Percentiles rank a stretch among this genome's conserved stretches.
Conservation (phyloP, 2,329 filamentous ascomycete species). For the Claviceps cyperi region DNA sequence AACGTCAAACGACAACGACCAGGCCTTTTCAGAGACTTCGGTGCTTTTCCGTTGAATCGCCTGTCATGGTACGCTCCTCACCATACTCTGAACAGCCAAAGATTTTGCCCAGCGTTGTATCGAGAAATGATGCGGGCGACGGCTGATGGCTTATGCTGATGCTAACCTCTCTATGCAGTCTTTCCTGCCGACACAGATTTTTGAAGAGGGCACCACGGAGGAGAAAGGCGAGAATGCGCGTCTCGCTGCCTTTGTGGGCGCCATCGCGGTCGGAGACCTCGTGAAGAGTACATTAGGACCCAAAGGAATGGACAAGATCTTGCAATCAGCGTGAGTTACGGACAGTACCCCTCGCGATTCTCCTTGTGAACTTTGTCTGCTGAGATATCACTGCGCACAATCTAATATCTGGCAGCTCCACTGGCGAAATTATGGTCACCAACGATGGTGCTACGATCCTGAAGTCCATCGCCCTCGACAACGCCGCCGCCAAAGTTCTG, state of each 20-base stretch:
- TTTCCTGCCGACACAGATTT: conserved; percentile 91
- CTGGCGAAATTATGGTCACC: conserved; percentile 93
- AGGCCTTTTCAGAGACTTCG: conserved; percentile 1
- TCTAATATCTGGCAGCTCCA: conserved; percentile 46
- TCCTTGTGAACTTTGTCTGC: not conserved
- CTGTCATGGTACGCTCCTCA: conserved; percentile 1
- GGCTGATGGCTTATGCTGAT: conserved; percentile 1
- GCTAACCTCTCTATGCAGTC: conserved; percentile 25
- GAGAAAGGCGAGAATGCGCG: conserved; percentile 99
- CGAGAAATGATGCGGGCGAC: not conserved
- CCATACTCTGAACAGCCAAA: not conserved
- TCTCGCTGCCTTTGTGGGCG: conserved; percentile 94
- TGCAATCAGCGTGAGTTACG: conserved; percentile 71
- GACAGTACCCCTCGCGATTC: conserved; percentile 2
- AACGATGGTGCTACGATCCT: conserved; percentile 98
- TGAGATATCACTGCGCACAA: conserved; percentile 4
- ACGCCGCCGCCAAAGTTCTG: conserved; percentile 92
- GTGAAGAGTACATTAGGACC: conserved; percentile 96
- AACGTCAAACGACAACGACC: conserved; percentile 5
- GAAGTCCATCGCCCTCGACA: conserved; percentile 96
- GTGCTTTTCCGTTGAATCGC: conserved; percentile 1
- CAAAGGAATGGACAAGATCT: conserved; percentile 98
- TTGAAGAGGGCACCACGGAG: conserved; percentile 89
- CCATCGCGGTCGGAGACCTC: conserved; percentile 91
- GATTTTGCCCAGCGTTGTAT: not conserved